Base-by-base conservation (phyloP, 1,284 basidiomycete genomes). In the Kalmanozyma brasiliensis region DNA sequence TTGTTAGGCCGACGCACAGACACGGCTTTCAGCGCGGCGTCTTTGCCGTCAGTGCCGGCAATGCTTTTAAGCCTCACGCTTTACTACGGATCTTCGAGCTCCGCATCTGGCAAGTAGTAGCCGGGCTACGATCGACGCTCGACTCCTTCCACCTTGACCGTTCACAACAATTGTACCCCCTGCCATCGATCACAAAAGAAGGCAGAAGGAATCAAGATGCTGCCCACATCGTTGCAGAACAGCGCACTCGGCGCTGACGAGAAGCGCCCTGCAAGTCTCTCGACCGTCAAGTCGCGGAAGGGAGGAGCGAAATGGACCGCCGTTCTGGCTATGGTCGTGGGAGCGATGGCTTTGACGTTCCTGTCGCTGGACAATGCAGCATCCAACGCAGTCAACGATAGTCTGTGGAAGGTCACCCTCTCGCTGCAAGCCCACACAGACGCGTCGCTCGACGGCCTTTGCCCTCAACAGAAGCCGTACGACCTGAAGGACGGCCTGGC, bases 381-480 rank as follows among this genome's bases (percentile, higher is more conserved):
- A 4, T 61, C 65, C 16, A 58, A 62, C 32, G 38, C 65, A 11
- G 49, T 53, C 49, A 68, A 62, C 36, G 65, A 68, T 16, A 29
- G 53, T 29, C 40, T 68, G 8, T 68, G 65, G 65, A 56, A 29
- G 34, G 14, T 53, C 16, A 41, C 55, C 8, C 53, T 51, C 30
- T 53, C 59, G 5, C 14, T 58, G 8, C 53, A 53, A 19, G 42
- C 40, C 10, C 49, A 51, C 17, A 4, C 46, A 8, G 17, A 38
- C 14, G 43, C 58, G 8, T 30, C 19, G 7, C 23, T 30, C 17
- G 58, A 49, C 8, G 42, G 49, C 9, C 49, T 49, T 22, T 69
- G 66, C 46, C 66, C 66, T 29, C 66, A 69, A 23, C 60, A 69
- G 22, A 48, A 48, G 4, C 66, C 60, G 5, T 69, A 69, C 56